Conservation (phyloP, 805 yeast genomes). For the Citeromyces matritensis region DNA sequence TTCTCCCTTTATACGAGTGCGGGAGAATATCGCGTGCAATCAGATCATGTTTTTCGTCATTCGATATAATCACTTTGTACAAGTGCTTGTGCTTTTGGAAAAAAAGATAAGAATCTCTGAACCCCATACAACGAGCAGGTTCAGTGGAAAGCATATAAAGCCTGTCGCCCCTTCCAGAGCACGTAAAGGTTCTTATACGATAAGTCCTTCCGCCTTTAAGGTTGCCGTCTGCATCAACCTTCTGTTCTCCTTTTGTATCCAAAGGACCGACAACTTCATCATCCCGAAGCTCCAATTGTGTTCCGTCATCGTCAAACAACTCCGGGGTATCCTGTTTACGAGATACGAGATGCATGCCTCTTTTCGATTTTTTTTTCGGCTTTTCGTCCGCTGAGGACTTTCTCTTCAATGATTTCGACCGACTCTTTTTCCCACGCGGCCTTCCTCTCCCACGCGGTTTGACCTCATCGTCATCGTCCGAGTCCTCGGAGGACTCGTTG, state of each 20-base stretch:
- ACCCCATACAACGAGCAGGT: constrained; percentile 90
- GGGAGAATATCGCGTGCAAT: constrained; percentile 75
- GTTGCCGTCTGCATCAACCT: constrained; percentile 54
- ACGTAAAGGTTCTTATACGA: constrained; percentile 54
- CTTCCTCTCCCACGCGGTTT: constrained; percentile 8
- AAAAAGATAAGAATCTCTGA: constrained; percentile 78
- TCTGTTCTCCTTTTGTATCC: constrained; percentile 64
- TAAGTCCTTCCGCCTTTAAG: constrained; percentile 61
- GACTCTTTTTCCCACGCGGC: constrained; percentile 5
- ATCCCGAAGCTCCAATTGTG: constrained; percentile 42
- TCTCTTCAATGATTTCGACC: constrained; percentile 4
- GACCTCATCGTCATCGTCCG: constrained; percentile 12
- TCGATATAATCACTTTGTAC: constrained; percentile 57
- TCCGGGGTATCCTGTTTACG: constrained; percentile 6
- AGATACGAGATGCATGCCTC: constrained; percentile 19
- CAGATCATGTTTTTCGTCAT: constrained; percentile 70
- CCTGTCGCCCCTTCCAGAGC: constrained; percentile 50
- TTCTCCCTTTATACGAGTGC: constrained; percentile 78
- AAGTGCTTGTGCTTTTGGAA: constrained; percentile 76
- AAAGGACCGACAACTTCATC: constrained; percentile 71
- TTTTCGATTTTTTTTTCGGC: constrained; percentile 25
- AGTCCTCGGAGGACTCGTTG: constrained; percentile 7
- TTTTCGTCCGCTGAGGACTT: constrained; percentile 17
- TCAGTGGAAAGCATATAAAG: constrained; percentile 88
- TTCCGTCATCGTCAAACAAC: constrained; percentile 54